These are phyloP conservation scores for Rhizophora mangle DNA, from an alignment of 345 rosid species.

Conservation along the genomic window DNA sequence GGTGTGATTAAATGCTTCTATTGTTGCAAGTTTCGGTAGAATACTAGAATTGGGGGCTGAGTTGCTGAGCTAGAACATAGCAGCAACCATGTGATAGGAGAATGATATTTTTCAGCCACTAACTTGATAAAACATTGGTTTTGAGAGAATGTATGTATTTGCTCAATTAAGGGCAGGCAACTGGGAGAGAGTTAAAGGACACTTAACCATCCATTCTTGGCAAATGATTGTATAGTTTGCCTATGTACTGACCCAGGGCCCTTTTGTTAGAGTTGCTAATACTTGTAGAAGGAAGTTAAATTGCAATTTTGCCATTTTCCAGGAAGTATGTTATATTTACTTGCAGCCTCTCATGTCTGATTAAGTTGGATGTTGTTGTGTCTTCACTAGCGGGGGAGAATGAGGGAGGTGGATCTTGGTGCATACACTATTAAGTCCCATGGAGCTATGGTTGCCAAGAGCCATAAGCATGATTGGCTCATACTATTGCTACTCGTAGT, in stretches of 20 bases:
- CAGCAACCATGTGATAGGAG: not conserved
- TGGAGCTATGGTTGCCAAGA: slow-evolving; percentile 58
- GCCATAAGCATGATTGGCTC: slow-evolving; percentile 73
- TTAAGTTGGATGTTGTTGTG: not conserved
- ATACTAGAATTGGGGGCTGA: not conserved
- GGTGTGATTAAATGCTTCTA: not conserved
- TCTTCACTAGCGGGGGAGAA: slow-evolving; percentile 32
- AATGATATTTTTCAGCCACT: not conserved
- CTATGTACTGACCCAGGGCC: too few species aligned
- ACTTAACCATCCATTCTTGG: too few species aligned
- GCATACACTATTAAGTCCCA: slow-evolving; percentile 50
- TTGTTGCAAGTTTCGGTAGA: not conserved
- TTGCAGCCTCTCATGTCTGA: not conserved
- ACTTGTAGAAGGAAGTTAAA: too few species aligned
- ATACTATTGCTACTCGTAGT: slow-evolving; percentile 51
- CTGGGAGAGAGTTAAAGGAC: not conserved
- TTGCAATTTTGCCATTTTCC: too few species aligned
- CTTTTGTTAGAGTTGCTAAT: too few species aligned
- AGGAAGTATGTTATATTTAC: not conserved
- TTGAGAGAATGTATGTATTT: too few species aligned
- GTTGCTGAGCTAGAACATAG: not conserved
- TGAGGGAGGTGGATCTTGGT: slow-evolving; percentile 44
- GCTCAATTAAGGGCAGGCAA: too few species aligned
- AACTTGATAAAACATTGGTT: too few species aligned
- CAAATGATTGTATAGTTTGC: too few species aligned